Conservation (phyloP, 1,284 basidiomycete genomes). For the Fomitopsis palustris region DNA sequence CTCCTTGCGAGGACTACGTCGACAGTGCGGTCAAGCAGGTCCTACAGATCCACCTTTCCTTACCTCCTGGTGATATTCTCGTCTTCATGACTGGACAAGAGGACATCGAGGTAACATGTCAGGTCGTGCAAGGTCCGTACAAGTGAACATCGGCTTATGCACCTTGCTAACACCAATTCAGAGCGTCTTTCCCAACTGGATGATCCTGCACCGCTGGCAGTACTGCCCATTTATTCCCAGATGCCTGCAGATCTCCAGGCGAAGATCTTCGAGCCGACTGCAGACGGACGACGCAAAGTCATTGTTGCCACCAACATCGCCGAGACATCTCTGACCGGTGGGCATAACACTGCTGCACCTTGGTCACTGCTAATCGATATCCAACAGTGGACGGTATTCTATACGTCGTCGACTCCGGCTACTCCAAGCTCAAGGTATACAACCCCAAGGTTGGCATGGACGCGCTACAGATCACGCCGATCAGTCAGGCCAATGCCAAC, state of each 20-base stretch:
- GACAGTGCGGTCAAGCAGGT: constrained; percentile 98
- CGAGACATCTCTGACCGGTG: constrained; percentile 93
- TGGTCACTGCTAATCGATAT: constrained; percentile 13
- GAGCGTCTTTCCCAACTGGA: constrained; percentile 91
- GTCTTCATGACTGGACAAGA: constrained; percentile 99
- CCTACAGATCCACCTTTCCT: constrained; percentile 91
- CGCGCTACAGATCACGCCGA: constrained; percentile 96
- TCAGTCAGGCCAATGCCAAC: constrained; percentile 96
- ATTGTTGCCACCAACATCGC: constrained; percentile 99
- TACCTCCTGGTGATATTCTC: constrained; percentile 93
- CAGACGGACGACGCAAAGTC: constrained; percentile 94
- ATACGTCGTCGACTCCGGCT: constrained; percentile 95
- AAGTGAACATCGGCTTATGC: not conserved
- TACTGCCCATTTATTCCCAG: constrained; percentile 98
- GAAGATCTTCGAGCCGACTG: constrained; percentile 93
- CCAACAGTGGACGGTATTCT: constrained; percentile 90
- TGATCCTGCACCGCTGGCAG: constrained; percentile 81
- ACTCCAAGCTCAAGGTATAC: constrained; percentile 98
- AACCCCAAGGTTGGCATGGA: constrained; percentile 99
- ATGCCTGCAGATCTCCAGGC: constrained; percentile 99
- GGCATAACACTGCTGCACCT: constrained; percentile 12
- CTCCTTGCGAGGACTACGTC: constrained; percentile 98
- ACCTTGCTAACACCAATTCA: constrained; percentile 30
- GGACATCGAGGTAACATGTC: constrained; percentile 95
- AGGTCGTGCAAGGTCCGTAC: constrained; percentile 77